These are phyloP conservation scores for Stropharia rugosoannulata DNA, from an alignment of 768 basidiomycete genomes.

Conservation along the genomic window DNA sequence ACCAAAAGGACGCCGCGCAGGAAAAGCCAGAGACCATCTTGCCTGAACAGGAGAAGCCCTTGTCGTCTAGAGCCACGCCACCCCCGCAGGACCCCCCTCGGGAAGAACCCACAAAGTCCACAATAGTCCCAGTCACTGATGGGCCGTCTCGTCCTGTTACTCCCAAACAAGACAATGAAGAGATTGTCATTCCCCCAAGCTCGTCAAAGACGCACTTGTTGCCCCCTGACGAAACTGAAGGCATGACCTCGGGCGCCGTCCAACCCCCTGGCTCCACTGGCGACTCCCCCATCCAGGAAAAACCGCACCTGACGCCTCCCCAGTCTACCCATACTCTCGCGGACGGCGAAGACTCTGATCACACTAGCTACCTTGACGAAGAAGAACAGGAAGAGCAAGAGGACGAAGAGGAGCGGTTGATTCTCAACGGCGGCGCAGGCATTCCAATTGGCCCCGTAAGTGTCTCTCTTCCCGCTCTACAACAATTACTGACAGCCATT, in stretches of 20 bases:
- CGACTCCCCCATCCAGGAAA: constrained; percentile 30
- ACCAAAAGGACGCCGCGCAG: constrained; percentile 16
- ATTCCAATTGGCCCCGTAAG: constrained; percentile 92
- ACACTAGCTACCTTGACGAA: constrained; percentile 66
- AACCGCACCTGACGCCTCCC: constrained; percentile 31
- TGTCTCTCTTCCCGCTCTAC: constrained; percentile 14
- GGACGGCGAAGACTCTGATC: constrained; percentile 63
- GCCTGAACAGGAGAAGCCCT: constrained; percentile 15
- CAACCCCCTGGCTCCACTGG: constrained; percentile 87
- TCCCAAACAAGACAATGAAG: constrained; percentile 21
- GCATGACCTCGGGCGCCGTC: constrained; percentile 88
- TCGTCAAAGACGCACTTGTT: constrained; percentile 30
- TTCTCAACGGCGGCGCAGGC: constrained; percentile 89
- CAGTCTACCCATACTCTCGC: constrained; percentile 28
- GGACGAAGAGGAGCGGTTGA: constrained; percentile 89
- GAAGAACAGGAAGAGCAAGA: constrained; percentile 68
- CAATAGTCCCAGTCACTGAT: constrained; percentile 9
- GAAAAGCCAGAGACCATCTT: constrained; percentile 11
- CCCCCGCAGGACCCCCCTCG: constrained; percentile 8
- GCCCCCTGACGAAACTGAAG: constrained; percentile 77
- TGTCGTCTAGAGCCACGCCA: constrained; percentile 5
- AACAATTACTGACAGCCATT: background rate
- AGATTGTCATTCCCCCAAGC: constrained; percentile 36
- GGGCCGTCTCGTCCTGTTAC: constrained; percentile 16
- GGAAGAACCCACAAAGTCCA: constrained; percentile 16